Base-by-base conservation (phyloP, 768 basidiomycete species). In the Collybiopsis luxurians region DNA sequence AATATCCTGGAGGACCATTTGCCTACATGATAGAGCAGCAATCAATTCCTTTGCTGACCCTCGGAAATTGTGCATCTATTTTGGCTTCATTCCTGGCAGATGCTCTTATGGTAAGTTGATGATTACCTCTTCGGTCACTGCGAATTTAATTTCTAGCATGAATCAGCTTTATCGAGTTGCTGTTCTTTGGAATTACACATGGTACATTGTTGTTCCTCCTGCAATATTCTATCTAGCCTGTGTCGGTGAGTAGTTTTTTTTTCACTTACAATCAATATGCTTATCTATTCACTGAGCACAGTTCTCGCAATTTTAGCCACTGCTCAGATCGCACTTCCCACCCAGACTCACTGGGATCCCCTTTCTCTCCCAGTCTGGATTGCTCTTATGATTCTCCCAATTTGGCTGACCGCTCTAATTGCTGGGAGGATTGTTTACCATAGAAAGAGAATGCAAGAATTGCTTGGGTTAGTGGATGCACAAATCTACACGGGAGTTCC, bases 101-200 rank as follows among this genome's bases (percentile, higher is more conserved):
- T 42, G 76, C 61, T 1, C 53, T 77, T 40, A 64, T 79, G 60
- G 78, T 79, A 51, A 6, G 31, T n/a, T n/a, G n/a, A n/a, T n/a
- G n/a, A n/a, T 34, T 5, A 34, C 13, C 13, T 5, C 6, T 6
- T 34, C 13, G 31, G 13, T 6, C 13, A 6, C 13, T 13, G 5
- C 31, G 6, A 34, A 13, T 6, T 6, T 6, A 5, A 34, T 13
- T 34, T 6, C 31, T 34, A 6, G 31, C 42, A 72, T 55, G 6
- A 34, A 6, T 5, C 46, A 74, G 77, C 60, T 78, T 36, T 69
- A 73, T 54, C 73, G 75, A 21, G 73, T 69, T 42, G 69, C 58
- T 15, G 58, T 71, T 36, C 55, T 78, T 11, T 76, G 71, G 66
- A 46, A 56, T 26, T 64, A 56, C 23, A 48, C 38, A 2, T 64